Base-by-base conservation (phyloP, 108 stramenopile species). In the Nitzschia sp. region DNA sequence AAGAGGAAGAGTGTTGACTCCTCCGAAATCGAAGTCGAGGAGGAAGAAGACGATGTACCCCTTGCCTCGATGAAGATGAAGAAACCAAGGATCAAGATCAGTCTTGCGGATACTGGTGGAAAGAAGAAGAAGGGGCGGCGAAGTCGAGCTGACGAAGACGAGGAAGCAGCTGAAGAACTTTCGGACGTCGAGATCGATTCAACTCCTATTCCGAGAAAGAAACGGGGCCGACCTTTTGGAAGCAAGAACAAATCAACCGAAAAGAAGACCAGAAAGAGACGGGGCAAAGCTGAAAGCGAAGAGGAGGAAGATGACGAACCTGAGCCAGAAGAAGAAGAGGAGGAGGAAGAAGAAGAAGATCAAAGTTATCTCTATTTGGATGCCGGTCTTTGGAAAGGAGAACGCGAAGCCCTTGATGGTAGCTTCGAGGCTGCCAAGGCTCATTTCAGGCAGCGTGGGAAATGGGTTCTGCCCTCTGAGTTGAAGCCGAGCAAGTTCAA, bases 71-170 rank as follows among this genome's bases (percentile, higher is more conserved):
- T 58, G 53, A 76, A 69, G 53, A 75, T 68, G 48, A 75, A 75
- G 31, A 89, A 84, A 31, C 83, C 87, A 64, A 72, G 82, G 27
- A 86, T 89, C 58, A 72, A 82, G 45, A 77, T 87, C 19, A 73
- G 71, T 45, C 34, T 84, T 21, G 28, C 70, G 3, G 63, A 22
- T 41, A 52, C 44, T 17, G 66, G 58, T 41, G 53, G 27, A 13
- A 45, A 80, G 48, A 56, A 58, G 21, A 68, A 68, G 45, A 38
- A 11, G 26, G 73, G 58, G 16, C 76, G 78, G 35, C 41, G 75
- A 31, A 71, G 63, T 17, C 15, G 62, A 23, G 62, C 31, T 5
- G 63, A 69, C 26, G 65, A 57, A 32, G 72, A 75, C 17, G 53
- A 72, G 16, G 58, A 63, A 23, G 47, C 26, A 26, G 68, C 32